Evolutionary conservation across 495 filamentous ascomycete genomes (phyloP), one percentile per base, ranked within the genome.

Genomic region (Penicillium samsonianum): DNA sequence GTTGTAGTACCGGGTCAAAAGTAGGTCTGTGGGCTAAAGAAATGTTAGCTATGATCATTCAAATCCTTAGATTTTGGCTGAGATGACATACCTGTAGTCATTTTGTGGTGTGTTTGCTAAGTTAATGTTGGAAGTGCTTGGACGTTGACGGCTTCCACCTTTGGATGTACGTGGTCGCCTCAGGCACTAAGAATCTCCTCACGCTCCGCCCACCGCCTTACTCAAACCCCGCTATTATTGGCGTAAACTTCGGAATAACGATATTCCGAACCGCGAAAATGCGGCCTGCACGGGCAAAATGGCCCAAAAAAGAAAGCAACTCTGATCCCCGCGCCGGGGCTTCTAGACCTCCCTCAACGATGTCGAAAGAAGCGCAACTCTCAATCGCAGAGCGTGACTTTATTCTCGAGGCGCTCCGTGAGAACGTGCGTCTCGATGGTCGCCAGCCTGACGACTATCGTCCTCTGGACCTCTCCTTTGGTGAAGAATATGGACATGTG

Each of bases 341-440:
- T 46, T 64, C 59, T 46, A 60, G 58, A 51, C 57, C 57, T 58
- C 54, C 58, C 57, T 38, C 54, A 60, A 77, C 60, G 50, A 96
- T 96, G 93, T 92, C 93, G 61, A 89, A 88, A 78, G 92, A 96
- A 86, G 84, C 84, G 46, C 87, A 89, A 60, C 88, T 89, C 49
- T 91, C 90, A n/a, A 77, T 84, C 59, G 86, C 87, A 60, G 90
- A 95, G 77, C 87, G 80, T 62, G 78, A 83, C 46, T 95, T 95
- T 65, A 80, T 92, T 48, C 73, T 86, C 50, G 81, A 90, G 70
- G 89, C 90, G 43, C 79, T 95, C 22, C 78, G 86, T 59, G 82
- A 96, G 67, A 81, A 87, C 61, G 71, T 89, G 25, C 88, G 94
- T 14, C 76, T 97, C 23, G 94, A 98, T 75, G 89, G 88, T 59